Conservation (phyloP, 148 eudicot species). For the Linanthus parryae region DNA sequence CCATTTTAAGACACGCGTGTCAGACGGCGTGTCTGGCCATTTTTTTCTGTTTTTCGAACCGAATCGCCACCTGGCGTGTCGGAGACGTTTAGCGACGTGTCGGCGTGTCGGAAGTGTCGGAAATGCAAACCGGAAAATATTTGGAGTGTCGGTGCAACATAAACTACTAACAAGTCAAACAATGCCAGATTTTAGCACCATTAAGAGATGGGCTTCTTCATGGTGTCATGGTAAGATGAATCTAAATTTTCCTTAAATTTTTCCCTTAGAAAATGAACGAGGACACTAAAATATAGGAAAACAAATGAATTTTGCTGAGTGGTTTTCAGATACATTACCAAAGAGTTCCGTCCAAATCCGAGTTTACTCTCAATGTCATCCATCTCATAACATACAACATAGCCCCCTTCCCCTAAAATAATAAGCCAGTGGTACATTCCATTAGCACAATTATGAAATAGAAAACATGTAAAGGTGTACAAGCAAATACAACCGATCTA, state of each 20-base stretch:
- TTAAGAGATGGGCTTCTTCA: too few relatives aligned
- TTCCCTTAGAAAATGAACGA: not conserved
- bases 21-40: too few relatives aligned
- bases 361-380: slow-evolving; percentile 82
- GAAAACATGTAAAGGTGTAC: not conserved
- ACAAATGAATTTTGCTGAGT: not conserved
- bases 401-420: slow-evolving; percentile 76
- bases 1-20: too few relatives aligned
- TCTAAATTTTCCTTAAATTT: not conserved
- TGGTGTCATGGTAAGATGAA: too few relatives aligned
- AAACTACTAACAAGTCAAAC: too few relatives aligned
- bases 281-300: not conserved
- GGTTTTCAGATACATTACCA: slow-evolving; percentile 41
- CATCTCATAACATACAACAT: slow-evolving; percentile 90
- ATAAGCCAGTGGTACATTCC: slow-evolving; percentile 6
- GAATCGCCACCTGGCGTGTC: too few relatives aligned
- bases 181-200: too few relatives aligned
- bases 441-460: slow-evolving; percentile 6
- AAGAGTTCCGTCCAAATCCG: slow-evolving; percentile 78
- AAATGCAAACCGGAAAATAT: too few relatives aligned
- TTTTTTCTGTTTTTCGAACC: too few relatives aligned
- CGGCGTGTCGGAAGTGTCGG: too few relatives aligned
- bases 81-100: too few relatives aligned
- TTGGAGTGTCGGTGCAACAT: too few relatives aligned
- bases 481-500: not conserved